Evolutionary conservation across 225 moss, liverwort and hornwort species (phyloP), one percentile per base, ranked within the genome.

Genomic region (Lunularia cruciata): DNA sequence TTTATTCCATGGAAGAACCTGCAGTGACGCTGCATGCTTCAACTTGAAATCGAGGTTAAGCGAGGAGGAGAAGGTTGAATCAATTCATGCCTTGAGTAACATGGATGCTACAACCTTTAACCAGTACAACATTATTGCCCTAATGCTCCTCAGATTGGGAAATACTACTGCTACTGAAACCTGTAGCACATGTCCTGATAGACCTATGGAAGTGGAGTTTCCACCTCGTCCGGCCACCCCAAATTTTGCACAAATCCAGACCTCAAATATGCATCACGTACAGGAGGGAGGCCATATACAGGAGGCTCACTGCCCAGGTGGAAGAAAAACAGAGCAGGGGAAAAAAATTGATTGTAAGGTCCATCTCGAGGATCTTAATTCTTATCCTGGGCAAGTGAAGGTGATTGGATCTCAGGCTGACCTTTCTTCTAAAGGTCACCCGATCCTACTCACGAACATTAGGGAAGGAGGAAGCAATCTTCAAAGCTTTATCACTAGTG

Each of bases 1-100:
- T 51, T 68, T 68, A 27, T 56, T 48, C 28, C 72, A 78, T n/a
- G 71, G 68, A 5, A 43, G 55, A 28, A 60, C 61, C 10, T 83
- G 82, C 72, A 83, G 28, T 58, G 61, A 73, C 27, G 58, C 75
- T 35, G 28, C 28, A 27, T 83, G 82, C 63, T 83, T 78, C 69
- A 74, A 45, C 25, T 75, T 78, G 33, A 67, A 53, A 34, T 52
- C 68, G 28, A 48, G 60, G 8, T 30, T 78, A 31, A 65, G n/a
- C 4, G 38, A 65, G 26, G 61, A 61, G 19, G 47, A 38, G n/a
- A 13, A 47, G 3, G 46, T 47, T 61, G 25, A 16, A 34, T 39
- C 61, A 22, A 18, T 47, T 11, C 14, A 51, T 10, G 20, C 14
- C 49, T 13, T n/a, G 16, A 40, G 6, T 46, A 25, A 4, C 15